Evolutionary conservation across 805 yeast species (phyloP), one percentile per base, ranked within the genome.

Genomic region (Ogataea pini): DNA sequence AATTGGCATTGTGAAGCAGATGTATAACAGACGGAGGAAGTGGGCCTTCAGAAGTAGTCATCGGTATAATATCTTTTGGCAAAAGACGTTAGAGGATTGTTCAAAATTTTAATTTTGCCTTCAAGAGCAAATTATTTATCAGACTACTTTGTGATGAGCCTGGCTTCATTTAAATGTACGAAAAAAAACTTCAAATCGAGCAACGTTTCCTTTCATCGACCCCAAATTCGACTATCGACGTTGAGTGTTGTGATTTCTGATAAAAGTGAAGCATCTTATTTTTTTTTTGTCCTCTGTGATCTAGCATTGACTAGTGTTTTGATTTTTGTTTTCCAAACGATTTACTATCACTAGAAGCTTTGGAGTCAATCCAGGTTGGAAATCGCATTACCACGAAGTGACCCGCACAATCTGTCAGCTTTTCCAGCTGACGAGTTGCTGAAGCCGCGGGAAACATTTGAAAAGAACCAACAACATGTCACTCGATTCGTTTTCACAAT

Each of bases 1-100:
- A 86, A 53, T 84, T 77, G 9, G 89, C 83, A 12, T 78, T 73
- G 50, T 80, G 73, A 31, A 86, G 72, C 32, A 86, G 69, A 10
- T 70, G 62, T 17, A 71, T 49, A 14, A 80, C 71, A 12, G 62
- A 53, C 1, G 58, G 56, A 2, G 73, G 71, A 10, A 69, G 48
- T 44, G 68, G 64, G 7, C 60, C 54, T 31, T 49, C 53, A 41
- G 52, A 22, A 13, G 37, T 24, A 14, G 49, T 25, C 47, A 46
- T 49, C n/a, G 31, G 9, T 28, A 28, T 12, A 10, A 12, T 28
- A 12, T 28, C 5, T 6, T 22, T 22, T 8, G 8, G 25, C 8
- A 8, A 8, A 22, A 6, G 25, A 8, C n/a, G 24, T 34, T 28
- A n/a, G 8, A n/a, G 7, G 8, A 40, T 13, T n/a, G 17, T n/a